Conservation (phyloP, 1,284 basidiomycete species). For the Takashimella tepidaria region DNA sequence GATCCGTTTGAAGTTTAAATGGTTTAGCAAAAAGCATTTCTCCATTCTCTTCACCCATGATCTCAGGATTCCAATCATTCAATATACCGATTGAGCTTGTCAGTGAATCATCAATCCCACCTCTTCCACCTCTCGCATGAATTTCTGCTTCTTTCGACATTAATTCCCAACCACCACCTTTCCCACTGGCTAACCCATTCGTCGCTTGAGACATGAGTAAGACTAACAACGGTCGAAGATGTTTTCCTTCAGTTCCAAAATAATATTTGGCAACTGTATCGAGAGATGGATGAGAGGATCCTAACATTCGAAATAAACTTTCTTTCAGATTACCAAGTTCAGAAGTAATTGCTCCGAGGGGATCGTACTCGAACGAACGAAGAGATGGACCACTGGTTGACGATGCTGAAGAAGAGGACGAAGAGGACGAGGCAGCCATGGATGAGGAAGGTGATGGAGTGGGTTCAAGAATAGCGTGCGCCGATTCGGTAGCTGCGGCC, state of each 20-base stretch:
- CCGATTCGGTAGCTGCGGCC: slow-evolving; percentile 44
- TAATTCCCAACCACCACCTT: slow-evolving; percentile 35
- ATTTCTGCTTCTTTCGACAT: slow-evolving; percentile 14
- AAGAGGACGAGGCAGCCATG: slow-evolving; percentile 7
- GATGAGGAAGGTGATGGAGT: slow-evolving; percentile 13
- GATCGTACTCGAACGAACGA: slow-evolving; percentile 22
- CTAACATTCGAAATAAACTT: slow-evolving; percentile 73
- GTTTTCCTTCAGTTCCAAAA: slow-evolving; percentile 76
- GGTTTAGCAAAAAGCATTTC: slow-evolving; percentile 39
- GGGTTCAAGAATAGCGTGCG: slow-evolving; percentile 36
- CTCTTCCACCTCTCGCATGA: slow-evolving; percentile 6
- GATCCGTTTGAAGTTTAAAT: slow-evolving; percentile 28
- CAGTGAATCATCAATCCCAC: slow-evolving; percentile 41
- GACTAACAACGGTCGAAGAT: slow-evolving; percentile 84
- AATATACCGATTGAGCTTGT: slow-evolving; percentile 44
- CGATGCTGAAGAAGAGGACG: slow-evolving; percentile 5
- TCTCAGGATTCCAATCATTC: slow-evolving; percentile 49
- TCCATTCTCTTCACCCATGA: slow-evolving; percentile 34
- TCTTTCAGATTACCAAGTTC: slow-evolving; percentile 72
- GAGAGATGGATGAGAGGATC: slow-evolving; percentile 80
- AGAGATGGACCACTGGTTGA: slow-evolving; percentile 1
- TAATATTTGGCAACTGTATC: slow-evolving; percentile 89
- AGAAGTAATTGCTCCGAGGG: slow-evolving; percentile 53
- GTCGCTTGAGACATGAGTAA: slow-evolving; percentile 88
- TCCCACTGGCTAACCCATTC: slow-evolving; percentile 71